Conservation (phyloP, 768 basidiomycete genomes). For the Cytidiella melzeri region DNA sequence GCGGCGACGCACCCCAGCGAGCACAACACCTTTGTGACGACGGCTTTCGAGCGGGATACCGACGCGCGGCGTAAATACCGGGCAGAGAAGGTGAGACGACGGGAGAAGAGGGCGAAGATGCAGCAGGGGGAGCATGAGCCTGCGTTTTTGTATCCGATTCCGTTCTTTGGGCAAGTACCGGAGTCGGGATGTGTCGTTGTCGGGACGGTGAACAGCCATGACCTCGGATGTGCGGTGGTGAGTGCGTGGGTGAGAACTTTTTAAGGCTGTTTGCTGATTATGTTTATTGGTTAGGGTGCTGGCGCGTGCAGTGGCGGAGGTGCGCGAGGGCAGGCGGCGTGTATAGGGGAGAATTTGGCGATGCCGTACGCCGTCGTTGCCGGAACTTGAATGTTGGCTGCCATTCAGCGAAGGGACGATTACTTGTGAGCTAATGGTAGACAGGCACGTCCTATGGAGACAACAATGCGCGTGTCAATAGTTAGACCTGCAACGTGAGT, state of each 20-base stretch:
- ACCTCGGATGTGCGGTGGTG: slow-evolving; percentile 4
- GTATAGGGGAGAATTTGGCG: no score
- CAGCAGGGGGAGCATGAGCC: slow-evolving; percentile 17
- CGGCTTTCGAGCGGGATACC: no score
- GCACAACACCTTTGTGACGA: no score
- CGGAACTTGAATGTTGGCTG: no score
- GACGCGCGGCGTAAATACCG: slow-evolving; percentile 20
- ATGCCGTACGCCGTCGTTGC: no score
- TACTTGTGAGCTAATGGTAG: no score
- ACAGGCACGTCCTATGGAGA: no score
- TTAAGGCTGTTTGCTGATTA: background rate
- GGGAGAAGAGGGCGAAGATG: slow-evolving; percentile 23
- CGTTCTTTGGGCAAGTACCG: slow-evolving; percentile 22
- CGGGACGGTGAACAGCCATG: no score
- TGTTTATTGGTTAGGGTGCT: background rate
- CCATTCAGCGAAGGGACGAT: no score
- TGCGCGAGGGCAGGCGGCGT: slow-evolving; percentile 1
- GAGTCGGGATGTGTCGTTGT: slow-evolving; percentile 1
- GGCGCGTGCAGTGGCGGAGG: slow-evolving; percentile 2
- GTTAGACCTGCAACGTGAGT: no score
- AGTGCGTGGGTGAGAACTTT: background rate
- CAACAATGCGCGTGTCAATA: no score
- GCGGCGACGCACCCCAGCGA: slow-evolving; percentile 51
- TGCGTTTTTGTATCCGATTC: slow-evolving; percentile 36
- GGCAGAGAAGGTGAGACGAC: slow-evolving; percentile 20